These are phyloP conservation scores for Fusarium ramigenum DNA, from an alignment of 2,329 filamentous ascomycete genomes.

Conservation along the genomic window DNA sequence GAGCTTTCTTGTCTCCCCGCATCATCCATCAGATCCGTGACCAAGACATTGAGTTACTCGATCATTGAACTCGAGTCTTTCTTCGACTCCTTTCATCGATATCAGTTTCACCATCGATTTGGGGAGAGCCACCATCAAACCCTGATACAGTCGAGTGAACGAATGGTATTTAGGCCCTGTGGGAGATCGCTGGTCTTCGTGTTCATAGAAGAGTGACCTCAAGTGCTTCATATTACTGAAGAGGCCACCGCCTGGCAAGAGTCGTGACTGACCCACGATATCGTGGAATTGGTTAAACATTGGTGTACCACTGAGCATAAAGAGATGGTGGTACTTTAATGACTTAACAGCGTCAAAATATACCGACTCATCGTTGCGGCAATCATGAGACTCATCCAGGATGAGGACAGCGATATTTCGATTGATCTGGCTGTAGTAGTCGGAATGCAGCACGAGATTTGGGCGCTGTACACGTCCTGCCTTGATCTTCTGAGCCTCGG, in stretches of 20 bases:
- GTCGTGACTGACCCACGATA: neutral
- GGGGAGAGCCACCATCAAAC: neutral
- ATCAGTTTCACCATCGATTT: neutral
- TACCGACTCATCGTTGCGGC: neutral
- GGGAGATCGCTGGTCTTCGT: neutral
- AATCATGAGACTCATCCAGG: neutral
- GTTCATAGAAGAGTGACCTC: neutral
- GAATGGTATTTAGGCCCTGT: neutral
- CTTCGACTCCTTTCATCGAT: neutral
- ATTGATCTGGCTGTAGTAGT: neutral
- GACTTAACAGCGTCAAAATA: neutral
- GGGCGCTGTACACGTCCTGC: neutral
- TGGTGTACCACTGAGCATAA: neutral
- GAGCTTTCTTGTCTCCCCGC: neutral
- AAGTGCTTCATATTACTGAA: neutral
- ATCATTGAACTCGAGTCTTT: neutral
- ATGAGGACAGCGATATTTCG: neutral
- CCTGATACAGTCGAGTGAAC: neutral
- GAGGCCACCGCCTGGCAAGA: neutral
- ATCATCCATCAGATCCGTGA: neutral
- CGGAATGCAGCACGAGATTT: neutral
- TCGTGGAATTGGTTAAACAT: neutral
- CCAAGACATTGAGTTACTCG: neutral
- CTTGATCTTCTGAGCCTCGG: accelerated
- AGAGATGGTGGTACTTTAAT: neutral